Conservation (phyloP, 441 rosid genomes). For the Euphorbia corollata region DNA sequence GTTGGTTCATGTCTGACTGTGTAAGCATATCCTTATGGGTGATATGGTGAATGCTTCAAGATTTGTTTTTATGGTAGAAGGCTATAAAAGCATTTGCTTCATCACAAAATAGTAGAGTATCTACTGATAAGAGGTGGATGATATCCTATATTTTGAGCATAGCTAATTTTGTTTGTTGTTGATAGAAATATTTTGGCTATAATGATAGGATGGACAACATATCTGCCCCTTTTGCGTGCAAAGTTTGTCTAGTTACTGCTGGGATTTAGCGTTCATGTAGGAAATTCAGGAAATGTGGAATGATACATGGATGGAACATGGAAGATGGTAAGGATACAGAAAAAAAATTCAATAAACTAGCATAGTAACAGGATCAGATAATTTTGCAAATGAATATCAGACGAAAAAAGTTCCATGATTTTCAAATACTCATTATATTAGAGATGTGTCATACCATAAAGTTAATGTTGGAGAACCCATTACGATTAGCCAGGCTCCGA, state of each 20-base stretch:
- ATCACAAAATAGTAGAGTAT: neutral
- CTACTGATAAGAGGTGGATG: neutral
- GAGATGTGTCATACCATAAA: slow-evolving; percentile 51
- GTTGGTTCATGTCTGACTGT: neutral
- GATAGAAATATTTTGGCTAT: neutral
- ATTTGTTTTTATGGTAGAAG: neutral
- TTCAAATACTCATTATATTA: slow-evolving; percentile 11
- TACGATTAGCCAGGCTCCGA: slow-evolving; percentile 65
- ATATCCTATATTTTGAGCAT: neutral
- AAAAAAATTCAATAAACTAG: neutral
- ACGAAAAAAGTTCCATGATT: slow-evolving; percentile 1
- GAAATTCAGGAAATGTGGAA: neutral
- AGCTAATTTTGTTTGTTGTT: neutral
- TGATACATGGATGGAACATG: neutral
- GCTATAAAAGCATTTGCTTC: neutral
- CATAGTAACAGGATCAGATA: neutral
- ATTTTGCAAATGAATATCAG: neutral
- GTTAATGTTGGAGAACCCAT: slow-evolving; percentile 57
- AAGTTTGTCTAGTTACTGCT: neutral
- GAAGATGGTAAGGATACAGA: neutral
- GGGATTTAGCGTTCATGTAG: neutral
- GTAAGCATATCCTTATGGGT: neutral
- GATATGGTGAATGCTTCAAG: neutral
- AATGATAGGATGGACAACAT: neutral
- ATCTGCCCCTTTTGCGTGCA: neutral